Conservation (phyloP, 2,329 filamentous ascomycete genomes). For the Hymenoscyphus fraxineus region DNA sequence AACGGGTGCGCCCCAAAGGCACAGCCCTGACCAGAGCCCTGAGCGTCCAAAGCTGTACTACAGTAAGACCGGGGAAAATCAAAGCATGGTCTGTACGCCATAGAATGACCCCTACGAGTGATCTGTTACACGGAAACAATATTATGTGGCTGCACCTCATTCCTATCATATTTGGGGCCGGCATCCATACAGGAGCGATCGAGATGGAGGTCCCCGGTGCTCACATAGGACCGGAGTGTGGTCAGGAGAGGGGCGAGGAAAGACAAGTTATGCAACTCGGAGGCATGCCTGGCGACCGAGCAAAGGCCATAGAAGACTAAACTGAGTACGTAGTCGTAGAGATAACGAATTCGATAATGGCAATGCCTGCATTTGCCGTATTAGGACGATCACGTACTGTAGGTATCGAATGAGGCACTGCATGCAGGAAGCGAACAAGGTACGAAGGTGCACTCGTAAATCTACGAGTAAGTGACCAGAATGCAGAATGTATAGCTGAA, state of each 20-base stretch:
- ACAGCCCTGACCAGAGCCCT: constrained; percentile 1
- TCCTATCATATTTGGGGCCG: constrained; percentile 1
- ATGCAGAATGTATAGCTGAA: too few species aligned
- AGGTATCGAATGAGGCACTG: not conserved
- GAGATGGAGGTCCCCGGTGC: not conserved
- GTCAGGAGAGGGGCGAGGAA: not conserved
- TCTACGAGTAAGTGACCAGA: too few species aligned
- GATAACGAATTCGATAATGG: not conserved
- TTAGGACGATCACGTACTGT: not conserved
- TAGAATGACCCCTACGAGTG: constrained; percentile 4
- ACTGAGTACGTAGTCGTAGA: not conserved
- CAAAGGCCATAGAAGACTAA: not conserved
- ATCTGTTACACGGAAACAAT: not conserved
- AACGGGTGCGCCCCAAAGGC: constrained; percentile 1
- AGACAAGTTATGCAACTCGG: not conserved
- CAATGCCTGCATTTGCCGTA: not conserved
- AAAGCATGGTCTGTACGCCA: not conserved
- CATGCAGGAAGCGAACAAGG: not conserved
- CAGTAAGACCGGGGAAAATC: constrained; percentile 9
- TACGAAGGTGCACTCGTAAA: not conserved
- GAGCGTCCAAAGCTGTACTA: constrained; percentile 1
- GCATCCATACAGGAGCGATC: not conserved
- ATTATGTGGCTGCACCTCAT: constrained; percentile 8
- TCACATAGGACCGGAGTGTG: not conserved
- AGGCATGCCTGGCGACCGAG: not conserved